These are phyloP conservation scores for Ambispora gerdemannii DNA, from an alignment of 192 early-diverging fungal genomes.

Conservation along the genomic window DNA sequence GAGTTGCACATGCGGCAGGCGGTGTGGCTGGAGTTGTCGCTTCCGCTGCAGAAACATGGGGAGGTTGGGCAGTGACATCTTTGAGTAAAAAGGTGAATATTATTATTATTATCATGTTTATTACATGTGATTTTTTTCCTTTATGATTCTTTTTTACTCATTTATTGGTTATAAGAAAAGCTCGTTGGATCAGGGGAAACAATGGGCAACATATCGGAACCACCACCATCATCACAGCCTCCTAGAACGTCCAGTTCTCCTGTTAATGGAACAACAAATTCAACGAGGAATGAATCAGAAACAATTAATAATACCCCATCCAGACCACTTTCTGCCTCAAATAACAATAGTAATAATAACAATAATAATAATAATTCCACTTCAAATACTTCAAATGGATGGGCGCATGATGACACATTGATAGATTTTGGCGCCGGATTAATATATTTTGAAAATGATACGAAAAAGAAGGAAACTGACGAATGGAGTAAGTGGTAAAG, in stretches of 20 bases:
- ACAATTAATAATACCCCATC: not conserved
- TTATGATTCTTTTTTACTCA: conserved; percentile 23
- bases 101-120: conserved; percentile 28
- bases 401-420: conserved; percentile 39
- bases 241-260: not conserved
- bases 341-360: no score
- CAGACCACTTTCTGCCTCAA: no score
- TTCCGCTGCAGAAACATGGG: conserved; percentile 67
- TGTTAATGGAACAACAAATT: not conserved
- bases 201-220: conserved; percentile 32
- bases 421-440: not conserved
- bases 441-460: conserved; percentile 20
- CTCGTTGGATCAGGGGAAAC: conserved; percentile 36
- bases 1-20: conserved; percentile 28
- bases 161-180: conserved; percentile 28
- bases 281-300: not conserved
- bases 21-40: conserved; percentile 44
- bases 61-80: conserved; percentile 87
- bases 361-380: no score
- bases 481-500: not conserved
- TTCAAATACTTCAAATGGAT: conserved; percentile 32
- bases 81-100: conserved; percentile 55
- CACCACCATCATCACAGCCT: conserved; percentile 34
- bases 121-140: conserved; percentile 7
- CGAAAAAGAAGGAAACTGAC: not conserved